phyloP scores from a whole-genome alignment of 331 rosid species.

The Arachis monticola region DNA sequence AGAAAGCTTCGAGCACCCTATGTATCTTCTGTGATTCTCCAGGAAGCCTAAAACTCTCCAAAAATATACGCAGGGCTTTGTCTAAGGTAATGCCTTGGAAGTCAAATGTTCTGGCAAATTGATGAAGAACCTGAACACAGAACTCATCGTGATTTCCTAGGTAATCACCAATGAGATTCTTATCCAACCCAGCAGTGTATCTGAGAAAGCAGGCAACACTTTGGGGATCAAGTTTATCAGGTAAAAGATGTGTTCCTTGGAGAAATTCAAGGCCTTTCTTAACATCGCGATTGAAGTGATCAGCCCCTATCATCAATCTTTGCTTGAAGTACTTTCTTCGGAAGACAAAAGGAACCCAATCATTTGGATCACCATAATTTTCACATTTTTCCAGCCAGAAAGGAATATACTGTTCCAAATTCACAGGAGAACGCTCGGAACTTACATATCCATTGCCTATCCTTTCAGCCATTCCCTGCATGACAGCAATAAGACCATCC shows the following conservation, averaged over 20 bases:
- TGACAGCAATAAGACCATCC: conserved; percentile 90
- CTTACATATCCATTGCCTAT: conserved; percentile 56
- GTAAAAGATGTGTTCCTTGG: conserved; percentile 89
- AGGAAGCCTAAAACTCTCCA: conserved; percentile 84
- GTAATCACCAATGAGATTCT: conserved; percentile 87
- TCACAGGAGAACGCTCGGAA: conserved; percentile 54
- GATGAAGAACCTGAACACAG: conserved; percentile 86
- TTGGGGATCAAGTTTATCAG: conserved; percentile 84
- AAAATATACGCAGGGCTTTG: conserved; percentile 77
- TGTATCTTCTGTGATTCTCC: conserved; percentile 97
- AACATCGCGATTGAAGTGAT: conserved; percentile 87
- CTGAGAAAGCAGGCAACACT: conserved; percentile 92
- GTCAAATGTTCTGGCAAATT: conserved; percentile 87
- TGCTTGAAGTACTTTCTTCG: conserved; percentile 75
- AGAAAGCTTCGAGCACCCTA: conserved; percentile 90
- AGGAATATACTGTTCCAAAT: conserved; percentile 74
- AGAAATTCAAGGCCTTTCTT: conserved; percentile 91
- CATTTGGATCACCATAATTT: conserved; percentile 66
- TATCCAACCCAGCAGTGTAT: conserved; percentile 87
- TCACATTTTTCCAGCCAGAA: conserved; percentile 90
- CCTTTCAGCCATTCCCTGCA: conserved; percentile 90
- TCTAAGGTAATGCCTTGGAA: conserved; percentile 86
- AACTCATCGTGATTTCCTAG: conserved; percentile 89
- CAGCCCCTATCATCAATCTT: conserved; percentile 85
- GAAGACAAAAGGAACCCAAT: conserved; percentile 85